Percentiles rank a stretch among this genome's conserved stretches.
Conservation (phyloP, 2,329 filamentous ascomycete genomes). For the Pyricularia pennisetigena region DNA sequence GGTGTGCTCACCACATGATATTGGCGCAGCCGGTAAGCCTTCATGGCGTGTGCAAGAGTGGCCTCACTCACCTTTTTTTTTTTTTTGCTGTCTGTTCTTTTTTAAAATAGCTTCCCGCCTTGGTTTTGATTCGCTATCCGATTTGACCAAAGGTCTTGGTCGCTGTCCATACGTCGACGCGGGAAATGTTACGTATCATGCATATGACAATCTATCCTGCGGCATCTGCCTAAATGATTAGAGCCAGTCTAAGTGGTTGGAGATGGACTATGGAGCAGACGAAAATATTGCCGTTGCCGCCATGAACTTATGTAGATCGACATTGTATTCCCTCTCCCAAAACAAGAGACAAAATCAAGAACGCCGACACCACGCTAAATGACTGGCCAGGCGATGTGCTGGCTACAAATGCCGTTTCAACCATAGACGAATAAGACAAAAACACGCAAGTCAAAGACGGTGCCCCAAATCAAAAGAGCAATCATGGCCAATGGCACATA, state of each 20-base stretch:
- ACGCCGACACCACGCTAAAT: neutral
- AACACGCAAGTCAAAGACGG: neutral
- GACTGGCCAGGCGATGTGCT: neutral
- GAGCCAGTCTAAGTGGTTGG: neutral
- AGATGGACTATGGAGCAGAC: neutral
- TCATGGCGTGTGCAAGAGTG: neutral
- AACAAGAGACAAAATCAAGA: too few species aligned
- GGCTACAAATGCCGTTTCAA: neutral
- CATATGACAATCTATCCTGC: neutral
- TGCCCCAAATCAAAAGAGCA: neutral
- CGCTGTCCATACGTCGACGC: neutral
- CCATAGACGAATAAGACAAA: neutral
- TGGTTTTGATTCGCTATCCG: neutral
- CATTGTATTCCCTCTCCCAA: neutral
- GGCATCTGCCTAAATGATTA: neutral
- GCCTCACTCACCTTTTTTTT: neutral
- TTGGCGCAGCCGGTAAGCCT: neutral
- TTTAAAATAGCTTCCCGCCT: neutral
- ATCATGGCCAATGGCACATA: neutral
- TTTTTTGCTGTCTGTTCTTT: neutral
- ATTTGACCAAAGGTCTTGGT: neutral
- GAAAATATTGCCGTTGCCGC: neutral
- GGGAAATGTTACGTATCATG: neutral
- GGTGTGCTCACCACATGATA: neutral
- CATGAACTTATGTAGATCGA: neutral